Conservation (phyloP, 2,329 filamentous ascomycete genomes). For the Ophiocordyceps camponoti-saundersi region DNA sequence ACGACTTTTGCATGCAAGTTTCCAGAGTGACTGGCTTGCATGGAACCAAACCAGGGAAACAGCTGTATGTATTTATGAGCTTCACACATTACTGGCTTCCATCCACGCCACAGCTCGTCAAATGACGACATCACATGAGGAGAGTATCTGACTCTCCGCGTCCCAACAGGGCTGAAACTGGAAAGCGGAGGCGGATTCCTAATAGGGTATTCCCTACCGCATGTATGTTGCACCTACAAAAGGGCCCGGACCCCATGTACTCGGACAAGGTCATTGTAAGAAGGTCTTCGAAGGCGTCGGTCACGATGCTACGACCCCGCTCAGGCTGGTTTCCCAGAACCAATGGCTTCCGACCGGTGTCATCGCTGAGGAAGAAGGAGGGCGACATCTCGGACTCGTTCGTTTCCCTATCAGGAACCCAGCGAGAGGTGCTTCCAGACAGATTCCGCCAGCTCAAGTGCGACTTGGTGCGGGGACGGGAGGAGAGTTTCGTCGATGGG, state of each 20-base stretch:
- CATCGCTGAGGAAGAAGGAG: slow-evolving; percentile 25
- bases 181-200: slow-evolving; percentile 11
- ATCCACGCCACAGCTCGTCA: no score
- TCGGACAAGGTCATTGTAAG: no score
- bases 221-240: not conserved
- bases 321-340: not conserved
- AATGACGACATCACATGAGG: no score
- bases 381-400: slow-evolving; percentile 48
- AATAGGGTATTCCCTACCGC: slow-evolving; percentile 9
- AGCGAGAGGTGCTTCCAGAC: slow-evolving; percentile 29
- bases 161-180: not conserved
- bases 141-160: not conserved
- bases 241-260: not conserved
- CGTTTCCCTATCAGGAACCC: slow-evolving; percentile 34
- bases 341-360: not conserved
- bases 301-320: not conserved
- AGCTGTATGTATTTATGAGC: no score
- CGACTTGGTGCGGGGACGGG: slow-evolving; percentile 30
- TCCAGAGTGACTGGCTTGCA: no score
- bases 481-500: slow-evolving; percentile 25
- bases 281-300: no score
- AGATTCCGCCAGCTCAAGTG: slow-evolving; percentile 39
- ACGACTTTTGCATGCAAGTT: no score
- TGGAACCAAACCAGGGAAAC: no score
- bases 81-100: no score